phyloP scores from a whole-genome alignment of 169 alveolate species.

The Cryptosporidium ryanae region DNA sequence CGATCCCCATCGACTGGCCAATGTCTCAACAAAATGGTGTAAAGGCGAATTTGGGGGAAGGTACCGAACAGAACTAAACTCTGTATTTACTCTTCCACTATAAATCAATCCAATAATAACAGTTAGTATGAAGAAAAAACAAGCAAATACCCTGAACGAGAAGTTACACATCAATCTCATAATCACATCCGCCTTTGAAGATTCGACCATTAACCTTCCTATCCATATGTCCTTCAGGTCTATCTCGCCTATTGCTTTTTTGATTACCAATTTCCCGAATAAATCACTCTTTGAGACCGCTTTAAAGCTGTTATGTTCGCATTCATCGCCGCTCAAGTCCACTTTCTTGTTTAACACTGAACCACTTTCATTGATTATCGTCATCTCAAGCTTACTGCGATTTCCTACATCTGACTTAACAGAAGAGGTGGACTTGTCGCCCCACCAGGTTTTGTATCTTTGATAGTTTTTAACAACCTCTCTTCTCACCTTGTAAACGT shows the following conservation, averaged over 20 bases:
- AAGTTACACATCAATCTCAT: constrained; percentile 70
- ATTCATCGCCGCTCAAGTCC: not conserved
- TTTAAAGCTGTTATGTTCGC: not conserved
- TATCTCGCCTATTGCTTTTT: constrained; percentile 25
- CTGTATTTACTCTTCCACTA: constrained; percentile 49
- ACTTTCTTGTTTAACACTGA: not conserved
- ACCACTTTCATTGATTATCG: not conserved
- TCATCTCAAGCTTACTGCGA: constrained; percentile 8
- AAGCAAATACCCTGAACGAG: constrained; percentile 69
- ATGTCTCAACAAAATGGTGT: constrained; percentile 59
- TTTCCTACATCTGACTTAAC: not conserved
- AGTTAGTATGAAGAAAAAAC: constrained; percentile 30
- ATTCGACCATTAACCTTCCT: constrained; percentile 70
- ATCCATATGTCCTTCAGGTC: constrained; percentile 69
- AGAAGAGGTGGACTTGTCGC: constrained; percentile 17
- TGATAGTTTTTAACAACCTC: constrained; percentile 57
- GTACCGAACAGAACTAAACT: constrained; percentile 61
- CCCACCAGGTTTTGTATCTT: constrained; percentile 68
- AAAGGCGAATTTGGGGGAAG: constrained; percentile 67
- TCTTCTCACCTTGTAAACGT: constrained; percentile 44
- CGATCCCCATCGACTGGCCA: constrained; percentile 61
- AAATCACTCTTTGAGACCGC: not conserved
- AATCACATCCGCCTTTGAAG: constrained; percentile 64
- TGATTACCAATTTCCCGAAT: not conserved
- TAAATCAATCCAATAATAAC: constrained; percentile 40